A percentile compares a stretch with the other conserved stretches of the same genome.
Conservation (phyloP, 2,329 filamentous ascomycete species). For the Ceratocystis colombiana region DNA sequence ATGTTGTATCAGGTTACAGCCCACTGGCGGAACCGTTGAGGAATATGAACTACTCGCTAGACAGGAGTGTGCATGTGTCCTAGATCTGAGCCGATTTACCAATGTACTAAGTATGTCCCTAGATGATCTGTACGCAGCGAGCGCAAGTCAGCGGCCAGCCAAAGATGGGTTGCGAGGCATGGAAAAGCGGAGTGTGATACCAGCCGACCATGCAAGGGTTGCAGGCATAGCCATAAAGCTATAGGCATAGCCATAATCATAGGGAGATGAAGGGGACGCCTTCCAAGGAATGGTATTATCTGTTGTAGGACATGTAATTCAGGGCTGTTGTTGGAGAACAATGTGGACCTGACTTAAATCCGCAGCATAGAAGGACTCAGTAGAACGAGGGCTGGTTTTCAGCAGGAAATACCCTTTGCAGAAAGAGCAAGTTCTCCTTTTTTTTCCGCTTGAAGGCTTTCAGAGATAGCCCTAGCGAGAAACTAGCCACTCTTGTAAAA, state of each 20-base stretch:
- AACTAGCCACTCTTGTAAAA: neutral
- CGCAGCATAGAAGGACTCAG: neutral
- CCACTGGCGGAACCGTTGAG: neutral
- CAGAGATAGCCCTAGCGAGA: neutral
- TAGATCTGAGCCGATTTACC: neutral
- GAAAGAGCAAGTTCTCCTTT: neutral
- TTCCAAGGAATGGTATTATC: neutral
- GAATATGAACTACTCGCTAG: neutral
- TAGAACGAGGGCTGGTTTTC: neutral
- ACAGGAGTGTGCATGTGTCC: neutral
- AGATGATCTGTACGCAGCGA: too few species aligned
- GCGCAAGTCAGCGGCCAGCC: too few species aligned
- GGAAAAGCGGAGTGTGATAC: neutral
- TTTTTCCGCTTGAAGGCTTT: neutral
- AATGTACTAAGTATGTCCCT: too few species aligned
- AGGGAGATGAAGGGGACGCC: neutral
- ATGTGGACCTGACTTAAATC: neutral
- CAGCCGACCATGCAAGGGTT: too few species aligned
- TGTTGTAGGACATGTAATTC: neutral
- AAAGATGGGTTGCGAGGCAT: neutral
- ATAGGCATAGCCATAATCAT: too few species aligned
- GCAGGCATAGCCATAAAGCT: too few species aligned
- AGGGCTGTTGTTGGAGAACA: neutral
- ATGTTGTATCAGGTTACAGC: slow-evolving; percentile 10
- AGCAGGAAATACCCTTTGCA: neutral